Base-by-base conservation (phyloP, 176 grass and related monocot species). In the Cymbopogon citratus region DNA sequence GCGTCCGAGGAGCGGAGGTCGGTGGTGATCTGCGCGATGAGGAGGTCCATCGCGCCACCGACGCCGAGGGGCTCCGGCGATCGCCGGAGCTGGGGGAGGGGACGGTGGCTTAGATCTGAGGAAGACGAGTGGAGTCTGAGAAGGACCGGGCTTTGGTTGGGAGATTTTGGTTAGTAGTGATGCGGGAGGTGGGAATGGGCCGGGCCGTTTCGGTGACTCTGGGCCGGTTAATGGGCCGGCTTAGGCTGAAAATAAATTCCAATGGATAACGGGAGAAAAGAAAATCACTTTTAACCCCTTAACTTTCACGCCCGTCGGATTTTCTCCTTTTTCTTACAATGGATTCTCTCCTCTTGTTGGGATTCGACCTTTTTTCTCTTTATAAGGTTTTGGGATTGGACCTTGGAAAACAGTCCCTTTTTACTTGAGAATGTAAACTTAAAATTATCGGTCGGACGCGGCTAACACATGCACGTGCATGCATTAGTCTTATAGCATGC, bases 1-100 rank as follows among this genome's bases (percentile, higher is more conserved):
- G 96, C 92, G 83, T 99, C 96, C 69, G 84, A 93, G 11, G 92
- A 95, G 56, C 91, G 91, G 6, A 99, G 92, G 29, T 99, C 92
- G 25, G 64, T 77, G 27, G 87, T 94, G 92, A 99, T 99, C 80
- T 94, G 90, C 27, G 87, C 89, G 26, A 99, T 91, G 74, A 99
- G 85, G 36, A 99, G 88, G 87, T 99, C 96, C 96, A 95, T 99
- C 36, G 72, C 76, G 28, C 71, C 80, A 23, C 66, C 60, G 60
- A 9, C 4, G 66, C 14, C 3, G 60, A 25, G 61, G 66, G 7
- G 28, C 83, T 82, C 79, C 83, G 79, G 88, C 74, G 66, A 82
- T 86, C 46, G 60, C 83, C 88, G 79, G 83, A 83, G 83, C 74
- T 68, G 46, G 78, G 82, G 78, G 9, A 38, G 73, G 44, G n/a